Percentiles rank a stretch among this genome's conserved stretches.
phyloP scores from a whole-genome alignment of 768 basidiomycete species.

The Vararia minispora region DNA sequence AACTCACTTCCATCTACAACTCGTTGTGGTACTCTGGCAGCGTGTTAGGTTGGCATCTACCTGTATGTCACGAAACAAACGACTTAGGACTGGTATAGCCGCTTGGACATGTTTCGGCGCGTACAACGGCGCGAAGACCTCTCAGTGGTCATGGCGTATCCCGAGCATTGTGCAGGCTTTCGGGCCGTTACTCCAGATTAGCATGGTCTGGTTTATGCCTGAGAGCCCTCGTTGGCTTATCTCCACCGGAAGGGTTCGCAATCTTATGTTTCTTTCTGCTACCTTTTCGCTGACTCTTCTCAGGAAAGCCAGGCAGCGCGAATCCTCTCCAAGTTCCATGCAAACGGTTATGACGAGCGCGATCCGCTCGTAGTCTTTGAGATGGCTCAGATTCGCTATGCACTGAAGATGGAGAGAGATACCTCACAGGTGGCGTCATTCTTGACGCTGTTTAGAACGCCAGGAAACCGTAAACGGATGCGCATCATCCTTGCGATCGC shows the following conservation, averaged over 20 bases:
- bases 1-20: slow-evolving; percentile 58
- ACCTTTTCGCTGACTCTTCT: not conserved
- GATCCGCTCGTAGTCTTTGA: slow-evolving; percentile 43
- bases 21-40: slow-evolving; percentile 68
- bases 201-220: slow-evolving; percentile 51
- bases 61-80: not conserved
- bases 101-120: slow-evolving; percentile 38
- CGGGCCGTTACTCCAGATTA: slow-evolving; percentile 44
- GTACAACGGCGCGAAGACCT: slow-evolving; percentile 21
- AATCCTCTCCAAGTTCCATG: slow-evolving; percentile 65
- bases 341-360: slow-evolving; percentile 43
- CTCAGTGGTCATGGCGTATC: slow-evolving; percentile 52
- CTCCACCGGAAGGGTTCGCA: slow-evolving; percentile 42
- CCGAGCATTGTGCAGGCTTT: slow-evolving; percentile 54
- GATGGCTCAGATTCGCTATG: slow-evolving; percentile 61
- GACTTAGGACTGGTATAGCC: slow-evolving; percentile 17
- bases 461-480: slow-evolving; percentile 62
- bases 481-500: slow-evolving; percentile 55
- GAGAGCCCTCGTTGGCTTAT: slow-evolving; percentile 61
- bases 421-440: slow-evolving; percentile 38
- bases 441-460: slow-evolving; percentile 41
- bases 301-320: slow-evolving; percentile 47
- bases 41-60: slow-evolving; percentile 31
- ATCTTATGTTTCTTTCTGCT: not conserved
- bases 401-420: slow-evolving; percentile 51